phyloP scores from a whole-genome alignment of 106 monocot genomes.

The Dendrobium officinale region DNA sequence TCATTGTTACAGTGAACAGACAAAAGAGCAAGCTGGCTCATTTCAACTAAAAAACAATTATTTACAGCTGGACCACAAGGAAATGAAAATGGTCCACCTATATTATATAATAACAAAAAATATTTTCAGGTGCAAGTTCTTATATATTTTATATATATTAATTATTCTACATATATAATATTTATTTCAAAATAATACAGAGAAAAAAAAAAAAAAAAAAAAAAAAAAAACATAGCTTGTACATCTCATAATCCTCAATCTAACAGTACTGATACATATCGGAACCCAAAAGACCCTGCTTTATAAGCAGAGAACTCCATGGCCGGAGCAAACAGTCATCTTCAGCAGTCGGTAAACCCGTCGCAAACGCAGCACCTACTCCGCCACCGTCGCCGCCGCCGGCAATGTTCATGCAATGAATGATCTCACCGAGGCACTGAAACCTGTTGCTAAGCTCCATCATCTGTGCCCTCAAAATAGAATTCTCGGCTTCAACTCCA shows the following conservation, averaged over 20 bases:
- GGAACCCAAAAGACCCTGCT: conserved; percentile 14
- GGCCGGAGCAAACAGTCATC: conserved; percentile 15
- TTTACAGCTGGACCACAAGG: too few species aligned
- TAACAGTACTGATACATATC: conserved; percentile 24
- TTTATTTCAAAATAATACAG: neutral
- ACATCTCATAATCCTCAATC: neutral
- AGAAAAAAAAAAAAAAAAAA: neutral
- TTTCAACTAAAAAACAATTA: too few species aligned
- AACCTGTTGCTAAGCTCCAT: conserved; percentile 46
- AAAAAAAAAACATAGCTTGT: neutral
- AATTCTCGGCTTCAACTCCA: conserved; percentile 42
- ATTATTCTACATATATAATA: neutral
- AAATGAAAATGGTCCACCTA: too few species aligned
- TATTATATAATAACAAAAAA: too few species aligned
- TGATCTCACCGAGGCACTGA: conserved; percentile 42
- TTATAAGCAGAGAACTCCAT: conserved; percentile 14
- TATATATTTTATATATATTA: neutral
- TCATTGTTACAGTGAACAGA: too few species aligned
- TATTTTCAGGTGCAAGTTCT: too few species aligned
- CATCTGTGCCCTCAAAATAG: conserved; percentile 48
- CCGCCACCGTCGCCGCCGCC: neutral
- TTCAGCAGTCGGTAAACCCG: neutral
- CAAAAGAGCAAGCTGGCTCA: too few species aligned
- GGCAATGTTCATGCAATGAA: conserved; percentile 22
- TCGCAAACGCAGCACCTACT: neutral